phyloP scores from a whole-genome alignment of 441 rosid species.

The Gossypium aridum region DNA sequence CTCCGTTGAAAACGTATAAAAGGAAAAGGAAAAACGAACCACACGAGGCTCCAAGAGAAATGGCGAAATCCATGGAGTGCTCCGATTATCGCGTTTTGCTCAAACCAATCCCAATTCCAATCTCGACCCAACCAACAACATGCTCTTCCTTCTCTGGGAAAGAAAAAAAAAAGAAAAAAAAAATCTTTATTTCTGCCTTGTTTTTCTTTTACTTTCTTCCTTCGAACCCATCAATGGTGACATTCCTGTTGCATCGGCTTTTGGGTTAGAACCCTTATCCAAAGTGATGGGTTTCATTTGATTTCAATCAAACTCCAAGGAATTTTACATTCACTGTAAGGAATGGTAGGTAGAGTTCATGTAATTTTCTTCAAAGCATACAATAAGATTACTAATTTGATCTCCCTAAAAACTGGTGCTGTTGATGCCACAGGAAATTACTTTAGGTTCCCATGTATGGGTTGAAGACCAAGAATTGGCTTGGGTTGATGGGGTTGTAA shows the following conservation, averaged over 20 bases:
- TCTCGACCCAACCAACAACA: neutral
- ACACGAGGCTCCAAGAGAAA: slow-evolving; percentile 1
- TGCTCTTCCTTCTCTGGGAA: neutral
- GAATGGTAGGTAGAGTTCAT: slow-evolving; percentile 1
- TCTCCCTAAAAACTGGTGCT: slow-evolving; percentile 12
- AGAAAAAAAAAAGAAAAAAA: neutral
- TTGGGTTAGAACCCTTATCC: neutral
- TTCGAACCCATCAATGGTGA: neutral
- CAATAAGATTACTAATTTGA: neutral
- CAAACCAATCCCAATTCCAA: neutral
- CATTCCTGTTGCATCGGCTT: neutral
- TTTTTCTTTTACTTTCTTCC: neutral
- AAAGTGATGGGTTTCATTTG: slow-evolving; percentile 4
- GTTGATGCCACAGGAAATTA: slow-evolving; percentile 39
- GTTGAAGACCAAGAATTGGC: slow-evolving; percentile 54
- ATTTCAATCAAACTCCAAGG: neutral
- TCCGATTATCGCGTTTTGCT: slow-evolving; percentile 1
- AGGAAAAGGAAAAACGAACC: neutral
- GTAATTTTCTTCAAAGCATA: neutral
- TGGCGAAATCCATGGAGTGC: slow-evolving; percentile 7
- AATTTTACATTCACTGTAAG: neutral
- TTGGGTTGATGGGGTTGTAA: slow-evolving; percentile 69
- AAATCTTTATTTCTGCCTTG: neutral
- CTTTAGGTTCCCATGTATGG: slow-evolving; percentile 73
- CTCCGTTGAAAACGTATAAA: neutral